These are phyloP conservation scores for Penicillium sp. DNA, from an alignment of 2,329 filamentous ascomycete species.

Conservation along the genomic window DNA sequence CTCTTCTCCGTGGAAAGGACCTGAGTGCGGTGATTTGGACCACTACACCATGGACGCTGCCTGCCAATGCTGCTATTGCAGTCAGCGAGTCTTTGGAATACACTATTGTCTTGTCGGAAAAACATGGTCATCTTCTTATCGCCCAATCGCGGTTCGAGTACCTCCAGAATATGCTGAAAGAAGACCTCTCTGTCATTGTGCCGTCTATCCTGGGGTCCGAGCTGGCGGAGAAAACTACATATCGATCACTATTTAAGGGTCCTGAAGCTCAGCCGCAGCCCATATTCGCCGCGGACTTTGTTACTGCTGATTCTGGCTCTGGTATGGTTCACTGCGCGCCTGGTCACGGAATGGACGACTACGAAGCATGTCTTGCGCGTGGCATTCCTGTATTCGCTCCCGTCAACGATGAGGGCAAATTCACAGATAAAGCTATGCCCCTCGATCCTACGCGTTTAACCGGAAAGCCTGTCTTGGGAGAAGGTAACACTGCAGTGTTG, in stretches of 20 bases:
- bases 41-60: constrained; percentile 95
- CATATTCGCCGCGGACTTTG: constrained; percentile 81
- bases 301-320: constrained; percentile 84
- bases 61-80: constrained; percentile 86
- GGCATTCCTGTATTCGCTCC: constrained; percentile 76
- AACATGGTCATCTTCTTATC: constrained; percentile 64
- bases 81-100: constrained; percentile 74
- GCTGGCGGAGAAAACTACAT: constrained; percentile 61
- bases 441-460: constrained; percentile 64
- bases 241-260: constrained; percentile 68
- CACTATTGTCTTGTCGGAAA: constrained; percentile 58
- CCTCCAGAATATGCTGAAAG: constrained; percentile 52
- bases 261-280: constrained; percentile 58
- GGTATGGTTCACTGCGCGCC: constrained; percentile 94
- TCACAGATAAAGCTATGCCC: constrained; percentile 76
- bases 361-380: constrained; percentile 70
- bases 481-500: constrained; percentile 68
- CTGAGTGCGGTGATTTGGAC: constrained; percentile 94
- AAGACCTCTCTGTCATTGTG: constrained; percentile 51
- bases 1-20: constrained; percentile 44
- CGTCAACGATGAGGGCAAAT: constrained; percentile 75
- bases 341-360: constrained; percentile 96
- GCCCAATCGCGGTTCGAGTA: constrained; percentile 66
- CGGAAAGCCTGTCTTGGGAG: constrained; percentile 68
- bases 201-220: constrained; percentile 62